These are phyloP conservation scores for Miamiensis avidus DNA, from an alignment of 169 alveolate species.

Conservation along the genomic window DNA sequence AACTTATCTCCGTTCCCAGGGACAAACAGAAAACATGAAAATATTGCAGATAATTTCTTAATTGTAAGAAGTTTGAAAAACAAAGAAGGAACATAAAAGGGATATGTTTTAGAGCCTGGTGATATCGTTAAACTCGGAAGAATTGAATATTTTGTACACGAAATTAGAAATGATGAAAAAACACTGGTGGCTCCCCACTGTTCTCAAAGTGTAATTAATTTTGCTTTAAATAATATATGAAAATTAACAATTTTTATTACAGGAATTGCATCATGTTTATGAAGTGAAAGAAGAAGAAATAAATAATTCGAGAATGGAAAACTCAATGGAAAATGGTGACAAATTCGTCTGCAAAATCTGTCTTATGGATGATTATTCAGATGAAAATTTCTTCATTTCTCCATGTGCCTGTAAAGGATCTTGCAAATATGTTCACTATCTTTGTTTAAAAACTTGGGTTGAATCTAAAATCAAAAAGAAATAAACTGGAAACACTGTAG, in stretches of 20 bases:
- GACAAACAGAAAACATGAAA: neutral
- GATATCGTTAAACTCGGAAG: constrained; percentile 86
- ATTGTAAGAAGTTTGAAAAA: constrained; percentile 51
- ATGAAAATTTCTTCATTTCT: constrained; percentile 69
- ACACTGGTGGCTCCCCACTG: too few relatives aligned
- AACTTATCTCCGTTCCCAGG: neutral
- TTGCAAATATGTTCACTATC: constrained; percentile 79
- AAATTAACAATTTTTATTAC: too few relatives aligned
- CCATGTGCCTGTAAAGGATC: constrained; percentile 87
- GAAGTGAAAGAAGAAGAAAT: constrained; percentile 18
- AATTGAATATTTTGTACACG: constrained; percentile 74
- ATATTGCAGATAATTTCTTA: constrained; percentile 26
- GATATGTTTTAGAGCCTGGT: constrained; percentile 72
- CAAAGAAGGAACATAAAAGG: constrained; percentile 46
- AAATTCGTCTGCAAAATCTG: constrained; percentile 74
- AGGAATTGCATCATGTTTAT: neutral
- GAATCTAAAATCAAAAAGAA: constrained; percentile 56
- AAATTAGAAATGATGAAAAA: constrained; percentile 55
- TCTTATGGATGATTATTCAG: constrained; percentile 62
- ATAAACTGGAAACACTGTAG: constrained; percentile 42
- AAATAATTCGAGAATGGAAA: constrained; percentile 7
- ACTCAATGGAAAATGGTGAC: constrained; percentile 8
- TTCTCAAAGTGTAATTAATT: too few relatives aligned
- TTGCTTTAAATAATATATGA: too few relatives aligned
- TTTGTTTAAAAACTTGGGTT: constrained; percentile 84